phyloP scores from a whole-genome alignment of 257 asterid genomes.

The Salvia hispanica region DNA sequence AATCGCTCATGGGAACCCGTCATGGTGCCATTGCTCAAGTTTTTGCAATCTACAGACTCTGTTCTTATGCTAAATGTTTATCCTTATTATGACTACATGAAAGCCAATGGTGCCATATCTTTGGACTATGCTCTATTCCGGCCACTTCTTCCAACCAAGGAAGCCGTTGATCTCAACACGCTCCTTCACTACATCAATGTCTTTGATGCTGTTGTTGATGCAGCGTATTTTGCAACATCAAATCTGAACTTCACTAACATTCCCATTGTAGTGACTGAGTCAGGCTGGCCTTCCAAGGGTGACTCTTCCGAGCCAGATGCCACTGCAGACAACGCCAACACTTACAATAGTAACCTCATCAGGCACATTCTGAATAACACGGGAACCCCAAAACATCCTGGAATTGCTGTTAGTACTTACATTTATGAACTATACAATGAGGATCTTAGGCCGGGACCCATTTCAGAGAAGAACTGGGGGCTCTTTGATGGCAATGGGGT shows the following conservation, averaged over 20 bases:
- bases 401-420: slow-evolving; percentile 75
- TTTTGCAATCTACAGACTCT: slow-evolving; percentile 68
- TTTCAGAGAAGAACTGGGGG: slow-evolving; percentile 95
- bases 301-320: slow-evolving; percentile 74
- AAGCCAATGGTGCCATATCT: slow-evolving; percentile 67
- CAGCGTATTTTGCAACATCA: slow-evolving; percentile 87
- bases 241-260: slow-evolving; percentile 74
- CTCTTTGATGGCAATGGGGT: slow-evolving; percentile 70
- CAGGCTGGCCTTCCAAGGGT: slow-evolving; percentile 99
- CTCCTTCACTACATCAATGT: slow-evolving; percentile 92
- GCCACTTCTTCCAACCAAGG: slow-evolving; percentile 83
- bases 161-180: slow-evolving; percentile 86
- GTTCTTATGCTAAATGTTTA: slow-evolving; percentile 79
- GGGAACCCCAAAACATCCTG: slow-evolving; percentile 93
- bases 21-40: slow-evolving; percentile 75
- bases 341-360: slow-evolving; percentile 87
- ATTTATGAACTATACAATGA: slow-evolving; percentile 90
- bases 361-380: slow-evolving; percentile 71
- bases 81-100: slow-evolving; percentile 77
- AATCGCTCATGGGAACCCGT: slow-evolving; percentile 77
- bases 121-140: slow-evolving; percentile 86
- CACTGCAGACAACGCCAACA: slow-evolving; percentile 71
- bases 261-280: slow-evolving; percentile 70
- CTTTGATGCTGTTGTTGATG: slow-evolving; percentile 90
- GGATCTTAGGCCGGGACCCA: slow-evolving; percentile 67